Evolutionary conservation across 202 grass and related monocot species (phyloP), one percentile per base, ranked within the genome.

Genomic region (Carex sylvatica): DNA sequence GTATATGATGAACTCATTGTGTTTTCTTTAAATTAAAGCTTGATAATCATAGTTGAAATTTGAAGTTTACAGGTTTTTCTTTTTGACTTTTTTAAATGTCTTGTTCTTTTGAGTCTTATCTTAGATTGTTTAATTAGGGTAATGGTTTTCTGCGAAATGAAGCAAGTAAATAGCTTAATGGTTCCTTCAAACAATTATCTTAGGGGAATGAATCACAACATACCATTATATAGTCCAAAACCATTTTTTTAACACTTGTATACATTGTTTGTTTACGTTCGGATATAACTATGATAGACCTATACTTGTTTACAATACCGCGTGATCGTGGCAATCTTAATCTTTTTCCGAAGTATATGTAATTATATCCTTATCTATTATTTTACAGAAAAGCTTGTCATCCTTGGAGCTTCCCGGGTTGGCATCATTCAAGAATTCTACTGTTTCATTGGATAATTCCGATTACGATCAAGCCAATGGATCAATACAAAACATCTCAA

Each of bases 381-480:
- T 74, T 65, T 86, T 79, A 16, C 84, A 99, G 96, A 99, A 93
- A 92, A 95, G 92, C 74, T 81, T 99, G 83, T 99, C 96, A 80
- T 99, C 96, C 36, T 88, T 99, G 44, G 89, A 99, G 88, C 91
- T 99, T 81, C 91, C 92, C 67, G 85, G 96, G 80, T 87, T 95
- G 66, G 90, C 90, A 67, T 92, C 96, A 61, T 81, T 81, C 55
- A 88, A 89, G 78, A 93, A 88, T 78, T 88, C 96, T 33, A 71
- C 79, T 87, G 78, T 85, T 80, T 88, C 89, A 83, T 70, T 84
- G 70, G 70, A 33, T 68, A 82, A 74, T 86, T 83, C 80, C 60
- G 85, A 15, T 24, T 80, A 67, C 67, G 85, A 91, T 86, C 81
- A 83, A 59, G 68, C 15, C 9, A 63, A 67, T 67, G 65, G 61